Evolutionary conservation across 1,284 basidiomycete genomes (phyloP).

Genomic region (Hymenochaete sp.): DNA sequence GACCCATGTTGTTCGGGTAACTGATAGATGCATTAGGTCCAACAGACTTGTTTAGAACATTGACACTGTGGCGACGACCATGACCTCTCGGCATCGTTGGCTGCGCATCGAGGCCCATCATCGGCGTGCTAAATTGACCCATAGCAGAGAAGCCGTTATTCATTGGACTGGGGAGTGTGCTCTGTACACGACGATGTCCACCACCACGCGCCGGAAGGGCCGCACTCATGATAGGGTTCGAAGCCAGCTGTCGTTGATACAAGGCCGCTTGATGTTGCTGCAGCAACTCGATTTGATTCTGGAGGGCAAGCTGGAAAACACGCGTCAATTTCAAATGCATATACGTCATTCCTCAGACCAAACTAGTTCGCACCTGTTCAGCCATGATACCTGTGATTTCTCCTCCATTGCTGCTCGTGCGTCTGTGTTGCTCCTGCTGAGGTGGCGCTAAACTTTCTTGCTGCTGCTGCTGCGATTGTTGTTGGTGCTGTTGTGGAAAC

Average conservation of each 20-base stretch:
- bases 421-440: slow-evolving; percentile 30
- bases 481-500: slow-evolving; percentile 65
- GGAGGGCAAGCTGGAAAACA: slow-evolving; percentile 71
- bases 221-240: slow-evolving; percentile 53
- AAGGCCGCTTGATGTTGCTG: slow-evolving; percentile 85
- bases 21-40: slow-evolving; percentile 47
- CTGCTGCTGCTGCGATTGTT: slow-evolving; percentile 32
- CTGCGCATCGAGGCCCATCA: slow-evolving; percentile 57
- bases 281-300: slow-evolving; percentile 83
- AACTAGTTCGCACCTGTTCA: slow-evolving; percentile 57
- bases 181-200: slow-evolving; percentile 84
- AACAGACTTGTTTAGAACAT: slow-evolving; percentile 71
- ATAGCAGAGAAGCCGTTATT: slow-evolving; percentile 48
- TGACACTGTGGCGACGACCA: slow-evolving; percentile 89
- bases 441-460: slow-evolving; percentile 21
- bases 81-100: slow-evolving; percentile 73
- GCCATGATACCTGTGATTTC: slow-evolving; percentile 84
- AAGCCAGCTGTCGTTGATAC: slow-evolving; percentile 79
- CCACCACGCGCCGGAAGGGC: slow-evolving; percentile 55
- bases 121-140: slow-evolving; percentile 56
- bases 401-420: slow-evolving; percentile 53
- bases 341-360: neutral
- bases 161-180: slow-evolving; percentile 62
- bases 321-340: slow-evolving; percentile 10
- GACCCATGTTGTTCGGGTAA: slow-evolving; percentile 38